A percentile compares a stretch with the other conserved stretches of the same genome.
These are phyloP conservation scores for Musa balbisiana DNA, from an alignment of 202 grass and related monocot species.

Conservation along the genomic window DNA sequence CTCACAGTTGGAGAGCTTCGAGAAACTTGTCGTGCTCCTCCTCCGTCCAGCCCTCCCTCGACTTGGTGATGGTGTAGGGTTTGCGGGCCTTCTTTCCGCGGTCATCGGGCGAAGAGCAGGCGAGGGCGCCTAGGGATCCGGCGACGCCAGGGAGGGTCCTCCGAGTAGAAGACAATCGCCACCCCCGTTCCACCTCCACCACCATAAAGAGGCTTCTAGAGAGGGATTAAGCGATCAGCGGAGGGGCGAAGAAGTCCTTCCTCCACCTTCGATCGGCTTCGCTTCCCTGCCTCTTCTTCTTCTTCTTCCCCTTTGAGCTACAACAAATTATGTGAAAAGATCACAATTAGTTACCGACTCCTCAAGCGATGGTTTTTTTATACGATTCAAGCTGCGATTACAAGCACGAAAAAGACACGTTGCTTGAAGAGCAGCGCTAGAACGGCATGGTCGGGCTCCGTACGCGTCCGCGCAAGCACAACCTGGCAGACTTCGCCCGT, in stretches of 20 bases:
- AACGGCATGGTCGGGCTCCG: too few relatives aligned
- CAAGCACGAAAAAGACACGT: too few relatives aligned
- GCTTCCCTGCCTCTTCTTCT: too few relatives aligned
- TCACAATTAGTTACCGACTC: too few relatives aligned
- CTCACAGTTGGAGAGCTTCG: background rate
- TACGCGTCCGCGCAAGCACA: too few relatives aligned
- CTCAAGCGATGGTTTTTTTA: too few relatives aligned
- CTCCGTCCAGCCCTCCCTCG: constrained; percentile 6
- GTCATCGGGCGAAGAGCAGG: background rate
- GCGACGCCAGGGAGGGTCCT: background rate
- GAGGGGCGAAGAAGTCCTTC: background rate
- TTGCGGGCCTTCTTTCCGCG: background rate
- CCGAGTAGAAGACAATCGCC: background rate
- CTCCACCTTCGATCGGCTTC: too few relatives aligned
- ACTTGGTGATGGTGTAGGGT: constrained; percentile 8
- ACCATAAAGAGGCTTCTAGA: background rate
- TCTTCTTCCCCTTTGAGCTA: too few relatives aligned
- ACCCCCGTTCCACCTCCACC: background rate
- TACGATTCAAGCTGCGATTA: too few relatives aligned
- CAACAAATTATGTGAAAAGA: too few relatives aligned
- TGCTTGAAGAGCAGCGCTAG: too few relatives aligned
- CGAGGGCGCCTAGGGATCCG: background rate
- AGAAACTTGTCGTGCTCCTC: constrained; percentile 5
- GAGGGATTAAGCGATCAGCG: background rate
- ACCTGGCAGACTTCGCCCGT: too few relatives aligned